phyloP scores from a whole-genome alignment of 1,284 basidiomycete species.

The Cutaneotrichosporon cutaneum region DNA sequence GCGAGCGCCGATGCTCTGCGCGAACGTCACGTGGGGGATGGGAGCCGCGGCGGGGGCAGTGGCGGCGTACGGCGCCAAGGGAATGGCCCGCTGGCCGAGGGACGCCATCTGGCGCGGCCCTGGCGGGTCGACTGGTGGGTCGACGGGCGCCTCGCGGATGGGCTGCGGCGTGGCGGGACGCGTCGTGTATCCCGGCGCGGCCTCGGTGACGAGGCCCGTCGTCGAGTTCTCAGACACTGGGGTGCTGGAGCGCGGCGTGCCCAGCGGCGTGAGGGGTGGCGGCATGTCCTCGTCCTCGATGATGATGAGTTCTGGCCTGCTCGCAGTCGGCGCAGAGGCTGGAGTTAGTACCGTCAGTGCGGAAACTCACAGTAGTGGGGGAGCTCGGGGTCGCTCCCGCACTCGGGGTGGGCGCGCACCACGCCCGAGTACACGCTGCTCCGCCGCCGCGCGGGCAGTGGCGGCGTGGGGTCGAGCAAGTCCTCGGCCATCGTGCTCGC shows the following conservation, averaged over 20 bases:
- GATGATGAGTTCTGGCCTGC: not conserved
- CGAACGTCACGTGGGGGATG: not conserved
- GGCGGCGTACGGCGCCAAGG: too few relatives aligned
- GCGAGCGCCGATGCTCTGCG: not conserved
- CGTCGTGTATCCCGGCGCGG: not conserved
- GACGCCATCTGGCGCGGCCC: not conserved
- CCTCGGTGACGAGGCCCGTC: not conserved
- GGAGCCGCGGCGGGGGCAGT: not conserved
- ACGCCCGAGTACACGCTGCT: not conserved
- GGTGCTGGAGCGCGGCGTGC: not conserved
- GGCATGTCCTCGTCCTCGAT: conserved; percentile 2
- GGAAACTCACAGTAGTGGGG: not conserved
- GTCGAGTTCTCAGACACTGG: not conserved
- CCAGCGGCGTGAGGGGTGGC: not conserved
- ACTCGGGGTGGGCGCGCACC: conserved; percentile 1
- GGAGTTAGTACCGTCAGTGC: not conserved
- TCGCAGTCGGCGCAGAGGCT: not conserved
- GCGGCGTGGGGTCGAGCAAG: not conserved
- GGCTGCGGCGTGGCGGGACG: not conserved
- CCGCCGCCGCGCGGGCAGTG: not conserved
- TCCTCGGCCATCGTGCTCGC: not conserved
- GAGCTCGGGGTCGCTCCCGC: conserved; percentile 1
- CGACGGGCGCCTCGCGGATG: too few relatives aligned
- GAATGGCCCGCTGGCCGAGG: not conserved
- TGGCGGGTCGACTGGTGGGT: too few relatives aligned